Evolutionary conservation across 768 basidiomycete genomes (phyloP).

Genomic region (Pleurotus ostreatus): DNA sequence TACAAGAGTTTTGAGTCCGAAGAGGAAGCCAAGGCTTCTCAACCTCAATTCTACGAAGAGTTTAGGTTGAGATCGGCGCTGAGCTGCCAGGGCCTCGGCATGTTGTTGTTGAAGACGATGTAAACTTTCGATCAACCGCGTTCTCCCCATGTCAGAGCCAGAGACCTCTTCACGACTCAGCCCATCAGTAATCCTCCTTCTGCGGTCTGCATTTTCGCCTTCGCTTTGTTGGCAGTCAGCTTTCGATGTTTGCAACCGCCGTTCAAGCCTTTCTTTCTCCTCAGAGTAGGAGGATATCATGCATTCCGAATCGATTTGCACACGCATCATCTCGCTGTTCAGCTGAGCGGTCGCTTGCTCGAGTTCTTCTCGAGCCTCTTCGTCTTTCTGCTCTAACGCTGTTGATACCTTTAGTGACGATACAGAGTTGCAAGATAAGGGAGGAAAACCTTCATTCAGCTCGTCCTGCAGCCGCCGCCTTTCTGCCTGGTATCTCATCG

Average conservation of each 20-base stretch:
- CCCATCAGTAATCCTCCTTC: no score
- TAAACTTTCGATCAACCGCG: no score
- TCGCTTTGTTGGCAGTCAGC: no score
- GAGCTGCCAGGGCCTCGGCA: no score
- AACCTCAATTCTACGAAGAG: no score
- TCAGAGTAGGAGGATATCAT: slow-evolving; percentile 26
- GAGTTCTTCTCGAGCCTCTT: slow-evolving; percentile 30
- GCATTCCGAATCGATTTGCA: slow-evolving; percentile 22
- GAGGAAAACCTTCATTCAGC: slow-evolving; percentile 7
- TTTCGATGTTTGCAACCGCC: background rate
- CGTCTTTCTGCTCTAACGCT: slow-evolving; percentile 23
- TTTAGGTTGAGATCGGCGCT: no score
- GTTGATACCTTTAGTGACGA: background rate
- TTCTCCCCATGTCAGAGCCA: no score
- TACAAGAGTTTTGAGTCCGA: no score
- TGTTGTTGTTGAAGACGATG: no score
- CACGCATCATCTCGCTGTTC: slow-evolving; percentile 26
- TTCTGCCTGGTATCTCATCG: slow-evolving; percentile 11
- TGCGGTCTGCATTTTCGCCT: no score
- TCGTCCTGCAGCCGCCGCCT: slow-evolving; percentile 11
- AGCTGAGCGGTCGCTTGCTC: slow-evolving; percentile 33
- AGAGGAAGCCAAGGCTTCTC: no score
- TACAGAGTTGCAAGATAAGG: background rate
- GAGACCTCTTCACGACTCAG: no score
- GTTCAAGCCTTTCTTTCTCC: slow-evolving; percentile 20